Conservation (phyloP, 169 alveolate species). For the Eimeria necatrix region DNA sequence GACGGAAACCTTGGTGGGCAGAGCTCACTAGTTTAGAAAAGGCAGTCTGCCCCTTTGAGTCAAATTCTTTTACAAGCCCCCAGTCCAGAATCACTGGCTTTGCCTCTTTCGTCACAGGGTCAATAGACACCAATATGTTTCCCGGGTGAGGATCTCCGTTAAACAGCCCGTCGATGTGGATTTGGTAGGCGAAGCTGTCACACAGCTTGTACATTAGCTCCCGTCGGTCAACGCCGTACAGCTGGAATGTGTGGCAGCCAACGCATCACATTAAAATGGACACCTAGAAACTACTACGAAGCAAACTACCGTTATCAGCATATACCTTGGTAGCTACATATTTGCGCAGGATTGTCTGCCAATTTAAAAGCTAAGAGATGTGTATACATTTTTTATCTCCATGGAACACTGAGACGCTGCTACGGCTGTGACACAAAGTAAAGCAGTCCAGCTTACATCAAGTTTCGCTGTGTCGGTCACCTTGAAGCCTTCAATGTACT, state of each 20-base stretch:
- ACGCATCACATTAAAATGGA: background rate
- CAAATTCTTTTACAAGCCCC: conserved; percentile 90
- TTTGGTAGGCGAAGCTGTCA: conserved; percentile 88
- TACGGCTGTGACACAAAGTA: background rate
- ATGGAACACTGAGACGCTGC: no score
- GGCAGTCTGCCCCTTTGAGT: conserved; percentile 86
- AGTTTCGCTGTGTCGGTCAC: conserved; percentile 89
- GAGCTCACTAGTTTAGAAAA: conserved; percentile 87
- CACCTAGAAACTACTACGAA: background rate
- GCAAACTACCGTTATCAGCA: no score
- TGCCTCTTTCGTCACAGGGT: conserved; percentile 74
- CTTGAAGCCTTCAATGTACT: conserved; percentile 92
- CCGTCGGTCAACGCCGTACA: conserved; percentile 78
- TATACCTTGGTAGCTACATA: no score
- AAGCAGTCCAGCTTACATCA: conserved; percentile 81
- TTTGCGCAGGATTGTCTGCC: no score
- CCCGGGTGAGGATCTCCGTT: conserved; percentile 96
- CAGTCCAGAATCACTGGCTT: conserved; percentile 90
- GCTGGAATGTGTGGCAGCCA: conserved; percentile 8
- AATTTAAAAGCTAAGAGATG: no score
- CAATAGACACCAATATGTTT: conserved; percentile 89
- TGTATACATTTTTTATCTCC: no score
- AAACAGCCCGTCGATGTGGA: conserved; percentile 85
- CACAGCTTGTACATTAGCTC: conserved; percentile 83
- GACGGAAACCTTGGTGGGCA: background rate